A percentile compares a stretch with the other conserved stretches of the same genome.
Conservation (phyloP, 192 early-diverging fungal genomes). For the Oehlia diaphana region DNA sequence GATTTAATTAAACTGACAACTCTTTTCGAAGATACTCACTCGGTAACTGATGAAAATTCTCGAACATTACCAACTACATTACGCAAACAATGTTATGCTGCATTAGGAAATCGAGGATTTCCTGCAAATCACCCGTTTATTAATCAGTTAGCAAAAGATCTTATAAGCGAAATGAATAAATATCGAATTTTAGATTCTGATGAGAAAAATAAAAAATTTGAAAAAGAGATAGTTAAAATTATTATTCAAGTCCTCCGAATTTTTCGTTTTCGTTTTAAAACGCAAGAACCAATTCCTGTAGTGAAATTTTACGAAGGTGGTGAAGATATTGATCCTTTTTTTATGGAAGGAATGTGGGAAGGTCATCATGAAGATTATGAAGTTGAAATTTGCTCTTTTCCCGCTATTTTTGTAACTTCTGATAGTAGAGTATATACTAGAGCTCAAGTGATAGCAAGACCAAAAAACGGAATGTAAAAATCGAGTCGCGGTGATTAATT, state of each 20-base stretch:
- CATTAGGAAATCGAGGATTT: not conserved
- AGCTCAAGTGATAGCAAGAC: conserved; percentile 6
- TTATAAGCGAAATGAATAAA: not conserved
- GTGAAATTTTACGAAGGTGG: not conserved
- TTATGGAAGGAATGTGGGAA: conserved; percentile 18
- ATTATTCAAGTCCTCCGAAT: conserved; percentile 6
- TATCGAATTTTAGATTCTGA: conserved; percentile 1
- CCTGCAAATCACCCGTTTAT: not conserved
- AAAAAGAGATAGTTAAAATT: not conserved
- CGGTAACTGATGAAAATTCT: not conserved
- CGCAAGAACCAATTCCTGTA: not conserved
- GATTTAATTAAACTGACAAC: not conserved
- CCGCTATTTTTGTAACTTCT: not conserved
- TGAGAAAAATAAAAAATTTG: not conserved
- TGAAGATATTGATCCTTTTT: not conserved
- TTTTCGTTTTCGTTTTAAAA: conserved; percentile 7
- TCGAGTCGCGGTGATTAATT: too few relatives aligned
- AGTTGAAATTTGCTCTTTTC: conserved; percentile 28
- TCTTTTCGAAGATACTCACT: not conserved
- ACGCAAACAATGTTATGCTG: conserved; percentile 13
- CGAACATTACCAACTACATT: not conserved
- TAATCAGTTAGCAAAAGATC: not conserved
- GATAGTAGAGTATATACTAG: conserved; percentile 10
- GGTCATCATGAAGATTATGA: conserved; percentile 3
- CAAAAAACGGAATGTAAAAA: not conserved